Evolutionary conservation across 208 protist genomes (phyloP), one percentile per base, ranked within the genome.

Genomic region (Leptomonas seymouri): DNA sequence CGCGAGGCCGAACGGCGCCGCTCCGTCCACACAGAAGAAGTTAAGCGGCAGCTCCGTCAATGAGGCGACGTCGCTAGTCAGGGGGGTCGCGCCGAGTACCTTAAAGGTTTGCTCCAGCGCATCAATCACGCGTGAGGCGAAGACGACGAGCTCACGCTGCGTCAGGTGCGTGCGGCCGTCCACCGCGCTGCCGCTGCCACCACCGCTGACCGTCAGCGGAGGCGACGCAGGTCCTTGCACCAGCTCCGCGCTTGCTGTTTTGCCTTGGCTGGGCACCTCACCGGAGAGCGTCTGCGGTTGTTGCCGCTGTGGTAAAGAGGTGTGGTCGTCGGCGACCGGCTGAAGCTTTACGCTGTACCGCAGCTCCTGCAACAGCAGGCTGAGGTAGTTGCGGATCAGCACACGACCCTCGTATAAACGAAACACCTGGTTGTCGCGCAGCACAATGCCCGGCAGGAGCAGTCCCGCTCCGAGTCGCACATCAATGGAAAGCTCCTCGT

Each of bases 41-140:
- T 81, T 71, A 7, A 84, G 74, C n/a, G 84, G 86, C 44, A 94
- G 74, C 48, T 94, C 89, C 20, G 82, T 81, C 16, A 94, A 49
- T 14, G 85, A 68, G 15, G 76, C 74, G 9, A 80, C 78, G 53
- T 94, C 89, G 46, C 78, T 80, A n/a, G 82, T 84, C 31, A 89
- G 63, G 1, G 89, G 86, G 0, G 71, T 31, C 15, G 81, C 67
- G 5, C 78, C 71, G 30, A 94, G 54, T 4, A 80, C 66, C 36
- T 83, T 69, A 71, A 89, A 94, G 18, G 78, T 75, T 49, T 77
- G 77, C 79, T 85, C 85, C n/a, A 94, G 54, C 20, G 81, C 58
- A 3, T 66, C 42, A 21, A 87, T 59, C 3, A 83, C 75, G 15
- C 70, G 61, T 1, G 79, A 63, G 3, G 73, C 80, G 12, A 90